Base-by-base conservation (phyloP, 805 yeast genomes). In the Ogataea trehaloabstinens region DNA sequence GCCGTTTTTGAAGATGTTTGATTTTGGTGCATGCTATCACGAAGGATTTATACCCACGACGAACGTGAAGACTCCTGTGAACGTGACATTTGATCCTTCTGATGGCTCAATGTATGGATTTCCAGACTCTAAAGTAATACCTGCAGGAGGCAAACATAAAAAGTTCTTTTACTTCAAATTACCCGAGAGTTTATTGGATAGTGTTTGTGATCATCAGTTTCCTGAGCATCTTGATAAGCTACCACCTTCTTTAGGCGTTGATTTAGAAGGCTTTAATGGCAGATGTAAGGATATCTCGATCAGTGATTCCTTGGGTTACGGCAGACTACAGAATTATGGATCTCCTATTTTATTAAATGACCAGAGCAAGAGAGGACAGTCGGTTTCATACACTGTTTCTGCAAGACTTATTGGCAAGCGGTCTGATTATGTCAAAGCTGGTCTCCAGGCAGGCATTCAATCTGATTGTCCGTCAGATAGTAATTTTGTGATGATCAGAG, bases 91-190 rank as follows among this genome's bases (percentile, higher is more conserved):
- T 22, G 59, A 54, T 35, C 35, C 34, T 10, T 29, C 38, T 13
- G 68, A 64, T 44, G 48, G 49, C 16, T 41, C 64, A 1, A 34
- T 30, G 5, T 48, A 57, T 22, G 70, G 81, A 2, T 54, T 78
- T 8, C 72, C 76, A 0, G 62, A 70, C 41, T 53, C 71, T 2
- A 43, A 40, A 35, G 32, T 45, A 12, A 58, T 78, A n/a, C 61
- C 64, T 37, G 81, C 83, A 2, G 60, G 68, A 18, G 51, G 52
- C 4, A 68, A 66, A 41, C 74, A 76, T 49, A 78, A 78, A 52
- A 78, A 78, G 54, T 76, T 71, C 42, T 75, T 78, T 52, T 70
- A 73, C 13, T 78, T 78, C 54, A 74, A 68, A 50, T 66, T 78
- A 30, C 85, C 85, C 0, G 57, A 64, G 16, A 66, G 65, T 41